Base-by-base conservation (phyloP, 371 early-diverging fungal species). In the Chytridium lagenaria region DNA sequence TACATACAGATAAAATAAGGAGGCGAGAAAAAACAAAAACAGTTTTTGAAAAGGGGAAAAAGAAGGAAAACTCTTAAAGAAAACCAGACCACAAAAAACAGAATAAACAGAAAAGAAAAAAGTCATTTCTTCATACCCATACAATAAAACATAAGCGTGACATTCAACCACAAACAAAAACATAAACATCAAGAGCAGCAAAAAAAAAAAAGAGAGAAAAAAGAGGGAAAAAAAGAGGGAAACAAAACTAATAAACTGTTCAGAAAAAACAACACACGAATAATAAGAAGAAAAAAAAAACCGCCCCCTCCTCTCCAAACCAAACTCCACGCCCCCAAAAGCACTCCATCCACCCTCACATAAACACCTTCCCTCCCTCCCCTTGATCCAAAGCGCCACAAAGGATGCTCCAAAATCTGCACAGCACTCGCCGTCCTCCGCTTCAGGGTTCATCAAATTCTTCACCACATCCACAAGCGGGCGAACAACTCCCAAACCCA, bases 391-490 rank as follows among this genome's bases (percentile, higher is more conserved):
- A 44, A 28, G 55, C 55, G 16, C n/a, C n/a, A n/a, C n/a, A n/a
- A n/a, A n/a, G n/a, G n/a, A n/a, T n/a, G n/a, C n/a, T n/a, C n/a
- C n/a, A n/a, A n/a, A n/a, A n/a, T n/a, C n/a, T n/a, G n/a, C n/a
- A n/a, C n/a, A n/a, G n/a, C n/a, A n/a, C n/a, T n/a, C n/a, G n/a
- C n/a, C n/a, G n/a, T n/a, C n/a, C n/a, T n/a, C n/a, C n/a, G n/a
- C n/a, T n/a, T n/a, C n/a, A n/a, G n/a, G n/a, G n/a, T 85, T 84
- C 49, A 94, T 78, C 90, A 94, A 87, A 52, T 73, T 80, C 55
- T 82, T 83, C 66, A 94, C 89, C 38, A 92, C 77, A 7, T 88
- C 83, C 31, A 83, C 63, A 76, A 33, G 72, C 68, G 55, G 44
- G 83, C 22, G 79, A 85, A 65, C 72, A 70, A 50, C 76, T 68